Percentiles rank a stretch among this genome's conserved stretches.
Evolutionary conservation across 2,329 filamentous ascomycete species (phyloP).

Genomic region (Sphaerulina populicola): DNA sequence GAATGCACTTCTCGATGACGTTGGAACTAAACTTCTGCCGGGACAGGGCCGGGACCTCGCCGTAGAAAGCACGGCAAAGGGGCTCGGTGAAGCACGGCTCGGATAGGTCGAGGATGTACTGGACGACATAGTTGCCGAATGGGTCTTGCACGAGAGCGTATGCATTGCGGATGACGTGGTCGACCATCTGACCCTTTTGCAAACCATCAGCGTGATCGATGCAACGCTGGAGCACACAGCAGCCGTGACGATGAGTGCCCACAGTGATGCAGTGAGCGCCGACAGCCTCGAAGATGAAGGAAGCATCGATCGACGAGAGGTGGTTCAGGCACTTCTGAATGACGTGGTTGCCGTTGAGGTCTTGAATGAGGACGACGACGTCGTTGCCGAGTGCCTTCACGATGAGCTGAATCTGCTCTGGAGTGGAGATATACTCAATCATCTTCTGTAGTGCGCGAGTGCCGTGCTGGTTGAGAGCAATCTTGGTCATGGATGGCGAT

Average conservation of each 20-base stretch:
- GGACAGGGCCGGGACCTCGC: conserved; percentile 62
- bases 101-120: conserved; percentile 92
- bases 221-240: conserved; percentile 94
- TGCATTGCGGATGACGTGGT: conserved; percentile 80
- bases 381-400: conserved; percentile 72
- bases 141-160: conserved; percentile 87
- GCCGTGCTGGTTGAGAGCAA: conserved; percentile 94
- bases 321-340: conserved; percentile 99
- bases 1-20: conserved; percentile 86
- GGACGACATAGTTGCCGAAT: conserved; percentile 96
- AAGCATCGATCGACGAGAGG: conserved; percentile 70
- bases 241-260: conserved; percentile 93
- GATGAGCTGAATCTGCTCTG: conserved; percentile 77
- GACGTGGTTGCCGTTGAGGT: conserved; percentile 96
- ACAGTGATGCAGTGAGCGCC: conserved; percentile 79
- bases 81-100: conserved; percentile 83
- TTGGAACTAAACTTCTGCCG: conserved; percentile 99
- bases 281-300: conserved; percentile 96
- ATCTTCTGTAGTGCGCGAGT: conserved; percentile 97
- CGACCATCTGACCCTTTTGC: conserved; percentile 80
- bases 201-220: conserved; percentile 90
- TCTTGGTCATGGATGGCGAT: conserved; percentile 75
- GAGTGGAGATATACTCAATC: conserved; percentile 91
- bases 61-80: conserved; percentile 70
- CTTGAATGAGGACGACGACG: conserved; percentile 91